Conservation (phyloP, 2,329 filamentous ascomycete species). For the Scleromitrula shiraiana region DNA sequence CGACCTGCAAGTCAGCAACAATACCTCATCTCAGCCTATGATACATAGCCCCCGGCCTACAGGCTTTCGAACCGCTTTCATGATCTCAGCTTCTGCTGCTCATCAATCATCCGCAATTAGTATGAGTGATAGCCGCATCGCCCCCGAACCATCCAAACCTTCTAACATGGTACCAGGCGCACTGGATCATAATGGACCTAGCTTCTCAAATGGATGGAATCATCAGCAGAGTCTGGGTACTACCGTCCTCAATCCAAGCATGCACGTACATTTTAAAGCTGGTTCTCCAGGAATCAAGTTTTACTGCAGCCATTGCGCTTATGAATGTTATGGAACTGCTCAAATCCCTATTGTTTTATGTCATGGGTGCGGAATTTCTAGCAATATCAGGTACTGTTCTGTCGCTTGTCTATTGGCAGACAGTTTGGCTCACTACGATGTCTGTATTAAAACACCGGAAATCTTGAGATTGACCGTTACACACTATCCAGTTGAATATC, state of each 20-base stretch:
- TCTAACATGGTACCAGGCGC: background rate
- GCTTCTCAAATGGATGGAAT: constrained; percentile 8
- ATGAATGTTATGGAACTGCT: background rate
- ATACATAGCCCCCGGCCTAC: too few relatives aligned
- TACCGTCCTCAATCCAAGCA: background rate
- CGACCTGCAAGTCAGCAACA: too few relatives aligned
- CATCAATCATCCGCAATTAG: too few relatives aligned
- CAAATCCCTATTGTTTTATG: constrained; percentile 17
- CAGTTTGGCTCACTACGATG: constrained; percentile 15
- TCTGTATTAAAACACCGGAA: constrained; percentile 13
- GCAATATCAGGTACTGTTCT: constrained; percentile 21
- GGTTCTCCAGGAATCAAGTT: background rate
- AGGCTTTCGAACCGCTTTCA: too few relatives aligned
- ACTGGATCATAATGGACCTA: background rate
- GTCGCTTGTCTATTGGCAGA: constrained; percentile 22
- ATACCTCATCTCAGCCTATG: too few relatives aligned
- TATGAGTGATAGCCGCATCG: background rate
- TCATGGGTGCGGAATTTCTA: constrained; percentile 17
- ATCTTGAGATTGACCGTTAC: background rate
- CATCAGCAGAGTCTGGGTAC: background rate
- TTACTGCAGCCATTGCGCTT: constrained; percentile 11
- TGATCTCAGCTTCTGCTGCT: too few relatives aligned
- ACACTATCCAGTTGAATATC: constrained; percentile 2
- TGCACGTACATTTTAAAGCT: background rate
- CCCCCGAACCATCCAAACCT: background rate